A percentile compares a stretch with the other conserved stretches of the same genome.
These are phyloP conservation scores for Euphorbia pulcherrima DNA, from an alignment of 345 rosid genomes.

Conservation along the genomic window DNA sequence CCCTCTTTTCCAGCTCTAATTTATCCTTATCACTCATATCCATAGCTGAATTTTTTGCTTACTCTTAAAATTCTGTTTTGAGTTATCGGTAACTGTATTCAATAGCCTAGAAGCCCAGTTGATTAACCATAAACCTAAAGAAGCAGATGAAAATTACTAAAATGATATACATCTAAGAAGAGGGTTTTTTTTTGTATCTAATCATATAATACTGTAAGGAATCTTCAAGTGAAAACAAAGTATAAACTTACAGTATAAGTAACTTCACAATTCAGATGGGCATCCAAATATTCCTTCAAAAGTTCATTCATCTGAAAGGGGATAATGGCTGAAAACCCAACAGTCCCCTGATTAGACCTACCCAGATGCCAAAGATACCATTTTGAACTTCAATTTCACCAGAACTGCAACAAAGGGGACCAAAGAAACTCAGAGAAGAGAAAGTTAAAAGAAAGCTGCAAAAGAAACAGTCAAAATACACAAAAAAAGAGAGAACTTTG, in stretches of 20 bases:
- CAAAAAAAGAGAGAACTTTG: constrained; percentile 38
- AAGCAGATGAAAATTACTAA: constrained; percentile 16
- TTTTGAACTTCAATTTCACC: constrained; percentile 31
- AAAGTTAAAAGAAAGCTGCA: constrained; percentile 30
- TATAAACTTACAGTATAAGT: constrained; percentile 19
- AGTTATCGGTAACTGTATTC: constrained; percentile 17
- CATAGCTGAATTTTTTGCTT: constrained; percentile 38
- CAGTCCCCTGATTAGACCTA: constrained; percentile 18
- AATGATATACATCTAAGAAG: constrained; percentile 18
- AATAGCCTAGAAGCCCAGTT: constrained; percentile 22
- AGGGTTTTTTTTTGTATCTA: constrained; percentile 11
- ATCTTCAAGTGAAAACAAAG: constrained; percentile 19
- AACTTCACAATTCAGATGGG: constrained; percentile 13
- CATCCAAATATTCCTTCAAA: constrained; percentile 14
- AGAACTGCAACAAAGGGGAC: constrained; percentile 25
- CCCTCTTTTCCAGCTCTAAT: constrained; percentile 51
- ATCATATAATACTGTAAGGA: constrained; percentile 7
- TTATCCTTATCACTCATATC: constrained; percentile 61
- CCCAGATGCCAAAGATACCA: constrained; percentile 20
- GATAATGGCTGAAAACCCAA: constrained; percentile 18
- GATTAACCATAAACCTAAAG: constrained; percentile 22
- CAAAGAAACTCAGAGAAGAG: constrained; percentile 27
- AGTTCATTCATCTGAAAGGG: constrained; percentile 19
- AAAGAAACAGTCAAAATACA: constrained; percentile 59
- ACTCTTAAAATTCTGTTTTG: constrained; percentile 24